Percentiles rank a stretch among this genome's conserved stretches.
phyloP scores from a whole-genome alignment of 352 stramenopile species.

The Globisporangium canariense region DNA sequence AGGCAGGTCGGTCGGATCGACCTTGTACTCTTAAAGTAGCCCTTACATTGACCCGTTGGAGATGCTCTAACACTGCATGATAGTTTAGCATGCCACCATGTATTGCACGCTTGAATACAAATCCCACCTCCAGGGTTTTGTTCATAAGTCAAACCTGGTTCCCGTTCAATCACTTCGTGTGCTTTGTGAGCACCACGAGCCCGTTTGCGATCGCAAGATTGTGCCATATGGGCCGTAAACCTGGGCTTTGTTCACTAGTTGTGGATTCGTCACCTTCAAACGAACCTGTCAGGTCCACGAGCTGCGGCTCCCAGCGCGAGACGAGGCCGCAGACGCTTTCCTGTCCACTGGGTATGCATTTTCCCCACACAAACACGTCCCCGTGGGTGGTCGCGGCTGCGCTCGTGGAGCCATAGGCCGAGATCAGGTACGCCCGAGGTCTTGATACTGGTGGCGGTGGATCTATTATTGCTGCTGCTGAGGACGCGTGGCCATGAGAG shows the following conservation, averaged over 20 bases:
- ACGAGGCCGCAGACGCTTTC: slow-evolving; percentile 34
- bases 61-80: no score
- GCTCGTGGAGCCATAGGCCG: slow-evolving; percentile 24
- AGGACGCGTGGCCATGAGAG: neutral
- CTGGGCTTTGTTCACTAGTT: neutral
- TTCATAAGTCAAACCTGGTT: neutral
- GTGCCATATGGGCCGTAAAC: slow-evolving; percentile 24
- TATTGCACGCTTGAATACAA: no score
- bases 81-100: no score
- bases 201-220: slow-evolving; percentile 46
- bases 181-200: slow-evolving; percentile 34
- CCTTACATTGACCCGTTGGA: no score
- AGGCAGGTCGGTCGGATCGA: no score
- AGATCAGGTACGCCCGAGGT: slow-evolving; percentile 29
- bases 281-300: slow-evolving; percentile 16
- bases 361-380: slow-evolving; percentile 37
- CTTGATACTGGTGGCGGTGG: neutral
- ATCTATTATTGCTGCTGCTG: neutral
- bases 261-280: neutral
- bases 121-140: no score
- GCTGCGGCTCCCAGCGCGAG: slow-evolving; percentile 23
- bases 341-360: slow-evolving; percentile 27
- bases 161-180: slow-evolving; percentile 8
- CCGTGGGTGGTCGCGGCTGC: slow-evolving; percentile 22
- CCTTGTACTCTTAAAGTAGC: no score